Percentiles rank a stretch among this genome's conserved stretches.
Conservation (phyloP, 371 early-diverging fungal genomes). For the Lichtheimia ramosa region DNA sequence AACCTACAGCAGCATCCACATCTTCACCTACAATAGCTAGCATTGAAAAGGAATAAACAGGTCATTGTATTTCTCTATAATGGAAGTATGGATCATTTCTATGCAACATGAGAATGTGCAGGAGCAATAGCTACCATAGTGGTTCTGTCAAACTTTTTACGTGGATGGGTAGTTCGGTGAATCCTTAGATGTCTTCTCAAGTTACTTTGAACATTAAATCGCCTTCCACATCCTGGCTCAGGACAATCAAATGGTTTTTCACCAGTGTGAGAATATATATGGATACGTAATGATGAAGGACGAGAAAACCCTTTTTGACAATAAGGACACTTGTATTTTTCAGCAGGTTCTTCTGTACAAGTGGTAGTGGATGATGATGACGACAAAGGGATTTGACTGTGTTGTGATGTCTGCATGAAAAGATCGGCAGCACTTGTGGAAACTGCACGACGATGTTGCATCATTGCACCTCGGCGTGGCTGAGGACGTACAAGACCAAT, state of each 20-base stretch:
- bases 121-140: not conserved
- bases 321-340: constrained; percentile 41
- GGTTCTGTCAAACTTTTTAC: not conserved
- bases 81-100: not conserved
- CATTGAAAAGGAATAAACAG: not conserved
- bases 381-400: too few species aligned
- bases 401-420: too few species aligned
- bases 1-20: not conserved
- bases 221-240: constrained; percentile 49
- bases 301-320: constrained; percentile 60
- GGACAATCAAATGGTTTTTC: constrained; percentile 64
- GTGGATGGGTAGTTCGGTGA: constrained; percentile 13
- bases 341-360: too few species aligned
- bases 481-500: not conserved
- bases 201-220: constrained; percentile 64
- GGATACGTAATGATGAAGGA: constrained; percentile 61
- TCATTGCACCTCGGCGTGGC: not conserved
- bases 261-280: constrained; percentile 65
- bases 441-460: not conserved
- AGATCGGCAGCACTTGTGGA: not conserved
- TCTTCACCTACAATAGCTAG: not conserved
- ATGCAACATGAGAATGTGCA: not conserved
- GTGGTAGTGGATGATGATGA: too few species aligned
- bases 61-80: not conserved
- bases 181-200: constrained; percentile 58